Evolutionary conservation across 345 rosid genomes (phyloP).

Genomic region (Eucalyptus erythrocorys): DNA sequence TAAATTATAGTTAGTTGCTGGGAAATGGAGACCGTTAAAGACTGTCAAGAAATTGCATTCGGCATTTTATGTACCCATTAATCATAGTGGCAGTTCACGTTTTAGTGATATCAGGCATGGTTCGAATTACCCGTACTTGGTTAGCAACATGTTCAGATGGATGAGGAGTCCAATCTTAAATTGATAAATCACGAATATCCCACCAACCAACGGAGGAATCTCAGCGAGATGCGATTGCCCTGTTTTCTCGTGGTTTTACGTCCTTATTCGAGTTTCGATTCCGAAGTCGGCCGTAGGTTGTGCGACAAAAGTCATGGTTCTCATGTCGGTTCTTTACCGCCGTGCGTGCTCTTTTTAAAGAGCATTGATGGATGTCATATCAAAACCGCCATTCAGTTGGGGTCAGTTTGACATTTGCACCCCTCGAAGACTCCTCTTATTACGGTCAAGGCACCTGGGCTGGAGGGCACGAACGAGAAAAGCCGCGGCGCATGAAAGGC

Average conservation of each 20-base stretch:
- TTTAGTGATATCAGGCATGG: background rate
- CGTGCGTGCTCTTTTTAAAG: background rate
- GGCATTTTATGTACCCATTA: background rate
- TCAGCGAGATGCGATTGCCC: background rate
- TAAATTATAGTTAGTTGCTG: background rate
- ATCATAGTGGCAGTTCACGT: background rate
- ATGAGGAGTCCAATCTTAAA: background rate
- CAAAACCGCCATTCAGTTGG: background rate
- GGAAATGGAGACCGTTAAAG: background rate
- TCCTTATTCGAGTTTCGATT: background rate
- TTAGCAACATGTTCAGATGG: background rate
- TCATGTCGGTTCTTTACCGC: background rate
- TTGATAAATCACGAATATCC: background rate
- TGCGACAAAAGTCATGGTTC: background rate
- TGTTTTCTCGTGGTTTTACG: background rate
- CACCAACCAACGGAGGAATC: background rate
- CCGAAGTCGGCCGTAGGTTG: background rate
- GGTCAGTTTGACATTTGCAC: background rate
- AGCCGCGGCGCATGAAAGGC: background rate
- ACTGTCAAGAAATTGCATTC: background rate
- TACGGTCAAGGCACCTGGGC: background rate
- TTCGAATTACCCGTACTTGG: background rate
- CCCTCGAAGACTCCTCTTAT: background rate
- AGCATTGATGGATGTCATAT: background rate
- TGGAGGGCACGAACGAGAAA: background rate